Evolutionary conservation across 2,329 filamentous ascomycete genomes (phyloP).

Genomic region (Aspergillus persii): DNA sequence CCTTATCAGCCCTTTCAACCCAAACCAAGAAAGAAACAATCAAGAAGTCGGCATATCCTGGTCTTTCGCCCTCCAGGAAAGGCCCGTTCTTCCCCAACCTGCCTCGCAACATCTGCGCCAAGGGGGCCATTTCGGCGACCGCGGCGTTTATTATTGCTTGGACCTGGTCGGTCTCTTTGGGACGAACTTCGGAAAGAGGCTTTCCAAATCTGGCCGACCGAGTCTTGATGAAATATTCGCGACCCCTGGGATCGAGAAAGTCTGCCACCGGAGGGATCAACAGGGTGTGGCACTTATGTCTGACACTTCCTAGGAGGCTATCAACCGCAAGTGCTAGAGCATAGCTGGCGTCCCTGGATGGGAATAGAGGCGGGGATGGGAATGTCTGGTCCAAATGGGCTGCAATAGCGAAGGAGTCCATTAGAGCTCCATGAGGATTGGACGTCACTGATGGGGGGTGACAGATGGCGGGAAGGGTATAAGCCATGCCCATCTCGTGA

Average conservation of each 20-base stretch:
- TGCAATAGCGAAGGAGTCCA: constrained; percentile 35
- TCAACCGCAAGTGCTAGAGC: constrained; percentile 26
- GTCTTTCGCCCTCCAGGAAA: constrained; percentile 33
- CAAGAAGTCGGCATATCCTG: constrained; percentile 32
- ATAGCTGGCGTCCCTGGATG: constrained; percentile 34
- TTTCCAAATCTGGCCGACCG: constrained; percentile 27
- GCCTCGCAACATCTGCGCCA: constrained; percentile 29
- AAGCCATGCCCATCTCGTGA: constrained; percentile 14
- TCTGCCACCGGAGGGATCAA: constrained; percentile 25
- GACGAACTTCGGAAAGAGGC: constrained; percentile 28
- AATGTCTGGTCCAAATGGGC: constrained; percentile 30
- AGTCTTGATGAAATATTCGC: constrained; percentile 31
- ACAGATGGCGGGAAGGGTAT: constrained; percentile 35
- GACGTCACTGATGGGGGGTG: constrained; percentile 24
- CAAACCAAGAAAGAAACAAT: constrained; percentile 26
- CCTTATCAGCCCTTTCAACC: constrained; percentile 22
- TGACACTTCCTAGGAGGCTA: constrained; percentile 10
- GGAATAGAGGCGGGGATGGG: constrained; percentile 31
- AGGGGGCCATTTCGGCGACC: constrained; percentile 18
- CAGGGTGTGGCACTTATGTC: constrained; percentile 3
- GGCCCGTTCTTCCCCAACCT: constrained; percentile 30
- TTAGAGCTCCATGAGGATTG: constrained; percentile 27
- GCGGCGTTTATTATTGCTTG: constrained; percentile 17
- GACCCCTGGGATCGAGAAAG: constrained; percentile 27
- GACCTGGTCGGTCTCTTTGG: constrained; percentile 20